Evolutionary conservation across 139 green algal genomes (phyloP).

Genomic region (Chlorella sp.): DNA sequence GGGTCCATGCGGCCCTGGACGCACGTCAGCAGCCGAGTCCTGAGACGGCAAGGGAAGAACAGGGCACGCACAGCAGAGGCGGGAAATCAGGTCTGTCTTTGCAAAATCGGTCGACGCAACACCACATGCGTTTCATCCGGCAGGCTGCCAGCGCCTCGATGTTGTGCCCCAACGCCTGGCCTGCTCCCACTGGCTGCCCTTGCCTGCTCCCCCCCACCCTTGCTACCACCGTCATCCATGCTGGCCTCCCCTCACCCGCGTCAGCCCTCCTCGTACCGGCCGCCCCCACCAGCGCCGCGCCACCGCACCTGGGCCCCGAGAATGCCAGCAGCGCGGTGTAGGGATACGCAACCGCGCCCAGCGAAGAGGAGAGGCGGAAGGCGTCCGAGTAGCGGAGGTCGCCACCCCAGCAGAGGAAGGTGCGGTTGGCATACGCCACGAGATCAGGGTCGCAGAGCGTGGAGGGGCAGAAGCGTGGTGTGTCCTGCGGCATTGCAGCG

Average conservation of each 20-base stretch:
- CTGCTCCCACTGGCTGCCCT: too few species aligned
- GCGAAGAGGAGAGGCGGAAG: conserved; percentile 51
- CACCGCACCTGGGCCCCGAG: conserved; percentile 31
- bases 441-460: conserved; percentile 63
- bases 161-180: too few species aligned
- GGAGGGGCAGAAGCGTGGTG: conserved; percentile 56
- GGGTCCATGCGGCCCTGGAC: conserved; percentile 37
- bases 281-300: background rate
- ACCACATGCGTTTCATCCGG: too few species aligned
- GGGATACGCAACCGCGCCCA: conserved; percentile 67
- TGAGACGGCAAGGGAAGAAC: too few species aligned
- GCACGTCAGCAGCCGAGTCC: conserved; percentile 54
- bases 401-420: conserved; percentile 74
- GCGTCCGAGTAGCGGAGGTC: conserved; percentile 65
- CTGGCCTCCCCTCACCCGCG: too few species aligned
- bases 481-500: conserved; percentile 62
- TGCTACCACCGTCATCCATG: too few species aligned
- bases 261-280: too few species aligned
- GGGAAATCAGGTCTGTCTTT: too few species aligned
- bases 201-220: too few species aligned
- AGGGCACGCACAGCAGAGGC: too few species aligned
- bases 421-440: conserved; percentile 56
- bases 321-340: conserved; percentile 67
- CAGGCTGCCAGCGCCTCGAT: too few species aligned
- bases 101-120: too few species aligned